Base-by-base conservation (phyloP, 345 rosid genomes). In the Angophora floribunda region DNA sequence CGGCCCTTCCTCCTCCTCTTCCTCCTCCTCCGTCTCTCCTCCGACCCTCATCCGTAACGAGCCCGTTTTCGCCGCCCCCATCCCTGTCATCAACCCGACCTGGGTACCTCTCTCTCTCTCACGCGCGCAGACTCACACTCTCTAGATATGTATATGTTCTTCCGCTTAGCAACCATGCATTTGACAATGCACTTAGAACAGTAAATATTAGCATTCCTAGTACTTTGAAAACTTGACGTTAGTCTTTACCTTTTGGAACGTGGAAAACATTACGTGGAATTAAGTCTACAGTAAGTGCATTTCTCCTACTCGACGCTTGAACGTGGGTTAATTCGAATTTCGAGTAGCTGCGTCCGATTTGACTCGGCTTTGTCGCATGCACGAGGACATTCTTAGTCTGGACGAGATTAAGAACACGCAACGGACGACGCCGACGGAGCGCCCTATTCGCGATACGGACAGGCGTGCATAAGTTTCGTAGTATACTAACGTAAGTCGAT, bases 41-140 rank as follows among this genome's bases (percentile, higher is more conserved):
- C 99, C 99, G 32, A 90, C 93, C 22, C 96, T 96, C 89, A 95
- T 96, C 91, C 91, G 96, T 22, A 93, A 94, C 94, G 92, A 95
- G 88, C 98, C 99, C 13, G 95, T 96, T 86, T 93, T 96, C 51
- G 94, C 98, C 52, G 94, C 98, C 86, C 95, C 97, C 70, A 89
- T 95, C 86, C 98, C 98, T 61, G 87, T 94, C 89, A 88, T 95
- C 92, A 90, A 88, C 88, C 98, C 97, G 87, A 86, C 91, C 86
- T 92, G 44, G 86, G 86, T 55, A 87, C 84, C 82, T 51, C 57
- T 87, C 44, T 49, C 16, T 87, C 14, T 26, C 36, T 11, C 32
- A 7, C 6, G 22, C 47, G 1, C 51, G 44, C 84, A 30, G 19
- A 7, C 49, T 55, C 21, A 26, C 57, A 12, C 51, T 63, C 21